Base-by-base conservation (phyloP, 1,284 basidiomycete species). In the Pseudozyma hubeiensis region DNA sequence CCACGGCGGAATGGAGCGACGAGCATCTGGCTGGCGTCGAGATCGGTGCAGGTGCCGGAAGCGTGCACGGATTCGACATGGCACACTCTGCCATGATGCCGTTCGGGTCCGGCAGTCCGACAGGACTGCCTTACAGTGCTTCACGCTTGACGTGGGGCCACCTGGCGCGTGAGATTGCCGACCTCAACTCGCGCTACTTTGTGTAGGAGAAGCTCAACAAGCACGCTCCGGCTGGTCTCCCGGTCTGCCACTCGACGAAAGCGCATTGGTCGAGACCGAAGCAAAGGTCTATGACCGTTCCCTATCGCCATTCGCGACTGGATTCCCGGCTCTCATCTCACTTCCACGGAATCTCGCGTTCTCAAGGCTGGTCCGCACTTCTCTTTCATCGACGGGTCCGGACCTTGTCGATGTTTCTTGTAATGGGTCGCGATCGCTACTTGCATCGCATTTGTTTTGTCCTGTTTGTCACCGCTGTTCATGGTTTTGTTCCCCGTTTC, bases 131-230 rank as follows among this genome's bases (percentile, higher is more conserved):
- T 1, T 72, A 65, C 48, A 60, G 45, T 30, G 66, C 69, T 6
- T 51, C 76, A 16, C 65, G 75, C 24, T 47, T 80, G 17, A 77
- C 74, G 13, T 81, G 80, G 78, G 77, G 79, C 34, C 69, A 63
- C 51, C 51, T 82, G 11, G 68, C 67, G 31, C 72, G 75, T 47
- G 73, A 81, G 64, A 77, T 82, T 52, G 67, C 78, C 35, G 68
- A 66, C 17, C 75, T 82, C 59, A 82, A 82, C 56, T 64, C 63
- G 43, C 78, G 78, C 6, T 82, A 81, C 65, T 76, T 70, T 54
- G 65, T 79, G 19, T 76, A 50, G 48, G 19, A 16, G 34, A 30
- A 33, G 4, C 14, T 19, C 24, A 24, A 24, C 24, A 24, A 24
- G 24, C 24, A 24, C 24, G 24, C 24, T 24, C 24, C 24, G 24